These are phyloP conservation scores for Nematodospora anomalae DNA, from an alignment of 1,139 yeast genomes.

Conservation along the genomic window DNA sequence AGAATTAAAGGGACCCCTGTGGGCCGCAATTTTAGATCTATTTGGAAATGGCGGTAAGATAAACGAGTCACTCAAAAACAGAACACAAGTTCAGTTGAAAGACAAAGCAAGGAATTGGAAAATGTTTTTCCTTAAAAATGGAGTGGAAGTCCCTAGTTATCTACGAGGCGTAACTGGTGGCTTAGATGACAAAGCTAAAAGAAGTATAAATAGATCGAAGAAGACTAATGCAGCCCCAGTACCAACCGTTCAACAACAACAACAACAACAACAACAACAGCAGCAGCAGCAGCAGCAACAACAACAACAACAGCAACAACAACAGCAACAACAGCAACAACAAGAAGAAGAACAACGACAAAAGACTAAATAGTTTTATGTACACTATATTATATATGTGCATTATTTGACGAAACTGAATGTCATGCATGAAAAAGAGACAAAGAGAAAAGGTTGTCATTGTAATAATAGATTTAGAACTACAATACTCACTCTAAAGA, in stretches of 20 bases:
- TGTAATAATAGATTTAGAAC: too few relatives aligned
- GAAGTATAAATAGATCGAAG: slow-evolving; percentile 24
- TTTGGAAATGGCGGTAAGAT: slow-evolving; percentile 92
- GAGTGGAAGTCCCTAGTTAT: slow-evolving; percentile 73
- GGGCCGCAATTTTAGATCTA: slow-evolving; percentile 85
- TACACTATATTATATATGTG: too few relatives aligned
- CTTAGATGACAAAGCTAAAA: slow-evolving; percentile 44
- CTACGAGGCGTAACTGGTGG: slow-evolving; percentile 85
- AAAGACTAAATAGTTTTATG: neutral
- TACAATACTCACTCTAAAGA: too few relatives aligned
- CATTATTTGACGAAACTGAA: too few relatives aligned
- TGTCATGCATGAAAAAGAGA: too few relatives aligned
- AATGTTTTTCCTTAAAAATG: slow-evolving; percentile 73
- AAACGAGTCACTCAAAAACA: slow-evolving; percentile 77
- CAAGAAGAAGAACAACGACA: neutral
- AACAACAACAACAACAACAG: slow-evolving; percentile 9
- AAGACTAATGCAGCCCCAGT: slow-evolving; percentile 48
- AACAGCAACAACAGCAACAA: neutral
- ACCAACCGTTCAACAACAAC: slow-evolving; percentile 19
- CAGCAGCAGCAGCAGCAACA: slow-evolving; percentile 6
- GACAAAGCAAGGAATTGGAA: slow-evolving; percentile 97
- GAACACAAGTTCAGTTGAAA: slow-evolving; percentile 88
- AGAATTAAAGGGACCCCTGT: slow-evolving; percentile 83
- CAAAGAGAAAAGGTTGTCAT: neutral
- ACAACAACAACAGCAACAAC: slow-evolving; percentile 4